Evolutionary conservation across 176 grass and related monocot genomes (phyloP).

Genomic region (Phoenix dactylifera): DNA sequence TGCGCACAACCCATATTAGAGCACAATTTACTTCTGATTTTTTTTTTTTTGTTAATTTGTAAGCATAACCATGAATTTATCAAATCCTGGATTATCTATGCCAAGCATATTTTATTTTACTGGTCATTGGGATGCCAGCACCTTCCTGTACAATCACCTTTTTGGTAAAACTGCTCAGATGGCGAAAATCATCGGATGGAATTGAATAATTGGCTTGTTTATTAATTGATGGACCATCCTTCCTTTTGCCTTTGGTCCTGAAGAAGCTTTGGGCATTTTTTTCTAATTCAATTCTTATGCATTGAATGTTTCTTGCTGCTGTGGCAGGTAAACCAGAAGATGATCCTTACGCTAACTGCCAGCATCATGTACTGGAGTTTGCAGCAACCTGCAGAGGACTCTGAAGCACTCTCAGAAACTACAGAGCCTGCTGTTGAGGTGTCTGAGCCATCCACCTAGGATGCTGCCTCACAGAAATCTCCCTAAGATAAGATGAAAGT

Average conservation of each 20-base stretch:
- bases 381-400: slow-evolving; percentile 38
- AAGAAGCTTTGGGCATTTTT: neutral
- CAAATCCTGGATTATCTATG: too few species aligned
- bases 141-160: too few species aligned
- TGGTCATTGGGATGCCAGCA: too few species aligned
- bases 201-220: too few species aligned
- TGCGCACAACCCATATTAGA: neutral
- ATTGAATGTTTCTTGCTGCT: neutral
- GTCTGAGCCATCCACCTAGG: slow-evolving; percentile 25
- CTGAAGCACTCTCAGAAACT: slow-evolving; percentile 38
- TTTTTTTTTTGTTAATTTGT: too few species aligned
- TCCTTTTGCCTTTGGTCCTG: neutral
- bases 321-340: slow-evolving; percentile 95
- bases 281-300: neutral
- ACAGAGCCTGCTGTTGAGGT: slow-evolving; percentile 32
- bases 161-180: too few species aligned
- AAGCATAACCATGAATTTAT: too few species aligned
- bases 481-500: slow-evolving; percentile 40
- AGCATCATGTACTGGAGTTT: slow-evolving; percentile 96
- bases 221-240: neutral
- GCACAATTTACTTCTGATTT: too few species aligned
- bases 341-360: slow-evolving; percentile 87
- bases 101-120: too few species aligned
- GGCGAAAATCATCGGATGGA: too few species aligned
- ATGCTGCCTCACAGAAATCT: too few species aligned